Base-by-base conservation (phyloP, 331 rosid genomes). In the Malus hybrid region DNA sequence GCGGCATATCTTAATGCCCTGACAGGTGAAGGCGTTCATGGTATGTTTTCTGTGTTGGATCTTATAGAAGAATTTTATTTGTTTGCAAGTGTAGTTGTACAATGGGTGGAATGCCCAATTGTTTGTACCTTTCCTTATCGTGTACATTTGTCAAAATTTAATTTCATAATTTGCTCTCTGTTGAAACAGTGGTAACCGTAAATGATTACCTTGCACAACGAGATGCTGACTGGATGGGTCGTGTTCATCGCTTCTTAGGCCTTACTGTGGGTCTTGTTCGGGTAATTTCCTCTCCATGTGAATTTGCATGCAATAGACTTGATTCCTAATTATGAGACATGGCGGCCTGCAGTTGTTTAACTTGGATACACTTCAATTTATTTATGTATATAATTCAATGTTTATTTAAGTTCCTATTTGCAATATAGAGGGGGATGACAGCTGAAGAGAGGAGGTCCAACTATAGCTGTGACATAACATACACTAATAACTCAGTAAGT, bases 181-280 rank as follows among this genome's bases (percentile, higher is more conserved):
- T 14, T 18, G 66, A 76, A 36, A 62, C 88, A 94, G 97, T 94
- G 84, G 97, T 94, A 24, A 48, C 99, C 4, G 97, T 94, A 74
- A 94, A 94, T 22, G 99, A 92, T 80, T 94, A 94, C 88, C 89
- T 94, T 82, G 99, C 99, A 87, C 96, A 91, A 75, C 92, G 97
- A 20, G 97, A 94, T 89, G 97, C 99, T 74, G 99, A 94, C 81
- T 94, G 99, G 99, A 94, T 94, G 99, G 99, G 99, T 72, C 90
- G 90, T 57, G 97, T 92, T 82, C 99, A 94, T 81, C 90, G 91
- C 72, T 94, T 90, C 86, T 84, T 94, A 74, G 97, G 96, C 82
- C 96, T 94, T 74, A 92, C 97, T 13, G 96, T 94, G 76, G 99
- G 97, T 66, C 96, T 94, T 76, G 87, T 94, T 78, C 99, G 88